Percentiles rank a stretch among this genome's conserved stretches.
Evolutionary conservation across 768 basidiomycete genomes (phyloP).

Genomic region (Kwoniella sp.): DNA sequence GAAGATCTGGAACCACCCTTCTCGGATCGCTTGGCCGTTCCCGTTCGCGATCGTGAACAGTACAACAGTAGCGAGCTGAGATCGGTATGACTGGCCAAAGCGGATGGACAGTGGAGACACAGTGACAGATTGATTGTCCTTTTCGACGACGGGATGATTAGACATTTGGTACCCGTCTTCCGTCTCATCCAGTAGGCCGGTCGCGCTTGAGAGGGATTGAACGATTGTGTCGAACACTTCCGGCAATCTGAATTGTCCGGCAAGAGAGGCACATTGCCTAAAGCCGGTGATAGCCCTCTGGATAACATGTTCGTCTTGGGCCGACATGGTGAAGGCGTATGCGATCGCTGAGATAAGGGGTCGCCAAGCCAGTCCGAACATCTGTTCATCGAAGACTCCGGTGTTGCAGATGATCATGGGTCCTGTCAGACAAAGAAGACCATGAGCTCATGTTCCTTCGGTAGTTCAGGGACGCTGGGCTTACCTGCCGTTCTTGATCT

Average conservation of each 20-base stretch:
- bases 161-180: conserved; percentile 62
- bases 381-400: conserved; percentile 77
- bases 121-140: conserved; percentile 85
- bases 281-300: conserved; percentile 95
- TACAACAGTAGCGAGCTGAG: conserved; percentile 93
- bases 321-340: conserved; percentile 84
- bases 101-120: conserved; percentile 88
- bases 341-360: conserved; percentile 91
- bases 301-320: conserved; percentile 95
- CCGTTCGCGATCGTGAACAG: conserved; percentile 97
- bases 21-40: conserved; percentile 87
- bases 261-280: conserved; percentile 90
- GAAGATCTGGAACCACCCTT: conserved; percentile 96
- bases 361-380: conserved; percentile 94
- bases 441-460: no score
- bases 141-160: conserved; percentile 83
- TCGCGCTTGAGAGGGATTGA: conserved; percentile 86
- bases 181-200: conserved; percentile 75
- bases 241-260: conserved; percentile 81
- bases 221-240: conserved; percentile 98
- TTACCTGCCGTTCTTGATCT: conserved; percentile 78
- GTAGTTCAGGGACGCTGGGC: conserved; percentile 29
- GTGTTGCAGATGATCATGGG: conserved; percentile 78
- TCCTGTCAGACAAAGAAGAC: conserved; percentile 56
- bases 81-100: conserved; percentile 93